Evolutionary conservation across 2,329 filamentous ascomycete genomes (phyloP), one percentile per base, ranked within the genome.

Genomic region (Blastomyces silverae): DNA sequence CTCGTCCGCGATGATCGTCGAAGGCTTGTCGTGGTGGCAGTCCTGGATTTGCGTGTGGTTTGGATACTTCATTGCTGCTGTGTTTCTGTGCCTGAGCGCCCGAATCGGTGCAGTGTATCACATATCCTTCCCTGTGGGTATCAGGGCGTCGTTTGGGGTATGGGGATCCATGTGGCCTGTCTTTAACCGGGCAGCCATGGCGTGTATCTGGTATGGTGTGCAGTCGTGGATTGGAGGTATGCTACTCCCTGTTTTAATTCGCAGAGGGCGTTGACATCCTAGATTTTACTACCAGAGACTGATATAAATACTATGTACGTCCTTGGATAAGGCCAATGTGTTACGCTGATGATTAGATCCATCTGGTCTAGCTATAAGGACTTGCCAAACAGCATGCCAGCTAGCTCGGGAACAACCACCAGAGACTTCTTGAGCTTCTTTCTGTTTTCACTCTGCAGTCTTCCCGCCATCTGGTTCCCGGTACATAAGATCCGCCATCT

Each of bases 91-190:
- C 71, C 67, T 88, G 68, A 95, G 90, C 6, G 91, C 90, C 68
- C 87, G 91, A 60, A 92, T 96, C 61, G 92, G 92, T 65, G 90
- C 92, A 10, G 85, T 84, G 25, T 96, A 96, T 75, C 91, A 96
- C 74, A 90, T 96, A 68, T 89, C 90, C 1, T 96, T 96, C 74
- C 91, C 92, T 0, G 90, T 96, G 46, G 87, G 89, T 42, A 85
- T 83, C 69, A 83, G 92, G 64, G 82, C 90, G 0, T 91, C 88
- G 0, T 96, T 96, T 71, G 92, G 92, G 17, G 89, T 96, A 64
- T 96, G 90, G 89, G 92, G 92, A 0, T 88, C 87, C 37, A 77
- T 96, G 62, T 96, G 92, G 92, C 91, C 92, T 0, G 87, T 96
- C 0, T 87, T 96, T 69, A 96, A 96, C 73, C 85, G 92, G 53